Evolutionary conservation across 345 rosid genomes (phyloP), one percentile per base, ranked within the genome.

Genomic region (Acer negundo): DNA sequence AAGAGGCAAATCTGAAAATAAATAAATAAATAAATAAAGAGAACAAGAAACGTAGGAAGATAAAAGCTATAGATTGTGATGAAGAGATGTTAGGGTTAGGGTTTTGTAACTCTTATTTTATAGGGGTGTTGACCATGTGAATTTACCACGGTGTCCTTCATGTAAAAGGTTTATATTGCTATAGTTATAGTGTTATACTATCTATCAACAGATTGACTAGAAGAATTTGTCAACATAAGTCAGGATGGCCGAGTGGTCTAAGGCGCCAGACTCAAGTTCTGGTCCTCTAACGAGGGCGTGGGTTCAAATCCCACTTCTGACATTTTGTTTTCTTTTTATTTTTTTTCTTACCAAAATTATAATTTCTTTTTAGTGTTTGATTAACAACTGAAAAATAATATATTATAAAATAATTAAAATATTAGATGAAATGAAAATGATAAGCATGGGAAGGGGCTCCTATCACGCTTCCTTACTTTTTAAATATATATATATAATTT

Each of bases 161-260:
- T 6, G 7, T 0, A 22, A 42, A 22, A 42, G 64, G 63, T 71
- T 71, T 13, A 12, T 13, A 12, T 15, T 28, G 31, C 2, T 28
- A 28, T 28, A 28, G 0, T 28, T 28, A 28, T 28, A 28, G 3
- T 28, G 31, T 28, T 28, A 2, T 28, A 28, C 31, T 28, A 28
- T 28, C 31, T 28, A 28, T 28, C 31, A 28, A 28, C 2, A 28
- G 3, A 2, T 2, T 28, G 31, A 28, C 31, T 28, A 28, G 31
- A 28, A 28, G 31, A 28, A 2, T 28, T 3, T 28, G 31, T 28
- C 31, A 28, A 28, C 31, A 58, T 6, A 7, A 20, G 92, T 89
- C 89, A 89, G 90, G 93, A 83, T 90, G 91, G 92, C 94, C 92
- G 90, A 89, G 94, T 85, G 93, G 93, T 92, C 93, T 86, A 88